Percentiles rank a stretch among this genome's conserved stretches.
Conservation (phyloP, 352 stramenopile species). For the Phytophthora cactorum region DNA sequence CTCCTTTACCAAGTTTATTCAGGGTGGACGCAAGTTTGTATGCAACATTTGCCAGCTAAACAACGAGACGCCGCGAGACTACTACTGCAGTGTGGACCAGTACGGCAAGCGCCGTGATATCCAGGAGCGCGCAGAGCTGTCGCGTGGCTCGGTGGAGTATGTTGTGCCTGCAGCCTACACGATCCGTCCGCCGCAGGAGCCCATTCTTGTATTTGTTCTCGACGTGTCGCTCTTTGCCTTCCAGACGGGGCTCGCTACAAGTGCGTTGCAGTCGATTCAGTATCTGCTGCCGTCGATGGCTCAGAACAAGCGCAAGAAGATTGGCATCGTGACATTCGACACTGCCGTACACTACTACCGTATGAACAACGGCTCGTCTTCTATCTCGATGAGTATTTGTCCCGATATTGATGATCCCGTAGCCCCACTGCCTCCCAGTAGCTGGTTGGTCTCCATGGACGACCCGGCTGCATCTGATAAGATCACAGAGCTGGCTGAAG, state of each 20-base stretch:
- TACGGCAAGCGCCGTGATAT: slow-evolving; percentile 84
- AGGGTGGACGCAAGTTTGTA: slow-evolving; percentile 85
- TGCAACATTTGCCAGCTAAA: slow-evolving; percentile 90
- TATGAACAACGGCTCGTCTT: slow-evolving; percentile 62
- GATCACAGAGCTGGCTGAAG: slow-evolving; percentile 67
- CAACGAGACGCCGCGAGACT: slow-evolving; percentile 87
- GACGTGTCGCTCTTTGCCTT: slow-evolving; percentile 89
- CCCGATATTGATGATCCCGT: slow-evolving; percentile 84
- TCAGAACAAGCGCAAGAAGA: slow-evolving; percentile 86
- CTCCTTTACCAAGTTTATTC: slow-evolving; percentile 88
- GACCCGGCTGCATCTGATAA: slow-evolving; percentile 74
- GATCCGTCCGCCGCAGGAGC: slow-evolving; percentile 79
- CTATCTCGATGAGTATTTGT: slow-evolving; percentile 80
- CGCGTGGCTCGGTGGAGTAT: slow-evolving; percentile 86
- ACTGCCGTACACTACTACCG: slow-evolving; percentile 87
- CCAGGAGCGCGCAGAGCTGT: slow-evolving; percentile 81
- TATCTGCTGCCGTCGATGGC: slow-evolving; percentile 78
- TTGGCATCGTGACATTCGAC: slow-evolving; percentile 91
- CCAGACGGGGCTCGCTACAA: slow-evolving; percentile 68
- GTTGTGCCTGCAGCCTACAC: slow-evolving; percentile 86
- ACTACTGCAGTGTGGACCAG: slow-evolving; percentile 90
- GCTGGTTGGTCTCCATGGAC: slow-evolving; percentile 87
- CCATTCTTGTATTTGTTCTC: slow-evolving; percentile 89
- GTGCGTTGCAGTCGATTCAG: slow-evolving; percentile 76
- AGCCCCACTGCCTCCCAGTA: slow-evolving; percentile 72